phyloP scores from a whole-genome alignment of 2,329 filamentous ascomycete species.

The Mycosphaerella sp. region DNA sequence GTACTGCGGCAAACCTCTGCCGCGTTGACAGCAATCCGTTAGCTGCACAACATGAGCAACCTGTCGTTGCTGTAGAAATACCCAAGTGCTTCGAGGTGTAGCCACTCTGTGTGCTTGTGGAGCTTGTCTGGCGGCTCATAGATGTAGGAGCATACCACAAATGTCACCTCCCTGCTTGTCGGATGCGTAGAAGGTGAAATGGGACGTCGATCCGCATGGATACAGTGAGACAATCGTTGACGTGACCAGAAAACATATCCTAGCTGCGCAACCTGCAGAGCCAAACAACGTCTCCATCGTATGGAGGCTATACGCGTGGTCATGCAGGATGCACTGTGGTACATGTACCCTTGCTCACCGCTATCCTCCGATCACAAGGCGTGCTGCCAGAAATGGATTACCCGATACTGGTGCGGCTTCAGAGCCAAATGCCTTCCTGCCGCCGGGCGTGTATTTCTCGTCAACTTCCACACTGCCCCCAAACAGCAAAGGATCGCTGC shows the following conservation, averaged over 20 bases:
- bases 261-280: slow-evolving; percentile 7
- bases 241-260: slow-evolving; percentile 11
- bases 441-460: slow-evolving; percentile 29
- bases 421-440: slow-evolving; percentile 28
- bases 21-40: slow-evolving; percentile 5
- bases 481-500: slow-evolving; percentile 38
- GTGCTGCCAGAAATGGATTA: slow-evolving; percentile 19
- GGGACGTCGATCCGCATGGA: neutral
- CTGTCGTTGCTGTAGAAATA: neutral
- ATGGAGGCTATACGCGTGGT: neutral
- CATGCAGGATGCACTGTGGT: neutral
- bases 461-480: slow-evolving; percentile 2
- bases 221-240: slow-evolving; percentile 13
- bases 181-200: neutral
- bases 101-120: neutral
- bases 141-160: neutral
- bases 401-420: slow-evolving; percentile 4
- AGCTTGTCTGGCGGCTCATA: neutral
- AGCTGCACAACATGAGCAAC: slow-evolving; percentile 3
- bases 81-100: neutral
- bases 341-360: neutral
- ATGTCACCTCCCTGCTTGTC: neutral
- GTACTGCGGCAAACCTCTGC: slow-evolving; percentile 3
- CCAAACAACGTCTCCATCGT: slow-evolving; percentile 3
- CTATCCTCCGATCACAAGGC: slow-evolving; percentile 8